Evolutionary conservation across 2,329 filamentous ascomycete species (phyloP), one percentile per base, ranked within the genome.

Genomic region (Microdochium nivale): DNA sequence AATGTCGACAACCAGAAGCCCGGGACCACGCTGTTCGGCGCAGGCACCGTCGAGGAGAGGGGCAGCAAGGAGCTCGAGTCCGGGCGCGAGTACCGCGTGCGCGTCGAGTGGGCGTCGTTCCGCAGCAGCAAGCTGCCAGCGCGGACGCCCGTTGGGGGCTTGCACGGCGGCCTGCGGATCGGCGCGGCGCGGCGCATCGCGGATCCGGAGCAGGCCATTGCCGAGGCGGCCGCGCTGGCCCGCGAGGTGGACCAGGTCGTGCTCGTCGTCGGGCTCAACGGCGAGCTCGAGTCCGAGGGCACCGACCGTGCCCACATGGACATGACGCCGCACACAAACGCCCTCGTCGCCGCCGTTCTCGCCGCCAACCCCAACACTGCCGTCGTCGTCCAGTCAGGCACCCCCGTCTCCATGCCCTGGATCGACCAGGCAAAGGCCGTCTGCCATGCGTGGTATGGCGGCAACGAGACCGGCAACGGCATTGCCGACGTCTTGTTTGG

Each of bases 231-330:
- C 3, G 74, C 80, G 21, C 72, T 75, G 1, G 86, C 86, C 9
- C 78, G 71, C 54, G 72, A 73, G 2, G 80, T 83, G 0, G 84
- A 88, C 59, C 80, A 86, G 14, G 85, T 84, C 2, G 70, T 89
- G 7, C 75, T 89, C 1, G 76, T 88, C 48, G 79, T 87, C 10
- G 86, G 86, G 1, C 72, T 88, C 1, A 85, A 88, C 62, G 80
- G 80, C 5, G 86, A 89, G 63, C 89, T 84, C 84, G 86, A 89
- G 62, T 87, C 84, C 1, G 86, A 88, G 64, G 85, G 85, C 1
- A 86, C 86, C 54, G 85, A 88, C 61, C 77, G 84, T 47, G 70
- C 74, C 52, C 79, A 72, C 51, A 80, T 84, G 77, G 78, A 81
- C 55, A 69, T 85, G 3, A 80, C 81, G 33, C 78, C 72, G 46